Evolutionary conservation across 768 basidiomycete genomes (phyloP).

Genomic region (Amanita jacksonii): DNA sequence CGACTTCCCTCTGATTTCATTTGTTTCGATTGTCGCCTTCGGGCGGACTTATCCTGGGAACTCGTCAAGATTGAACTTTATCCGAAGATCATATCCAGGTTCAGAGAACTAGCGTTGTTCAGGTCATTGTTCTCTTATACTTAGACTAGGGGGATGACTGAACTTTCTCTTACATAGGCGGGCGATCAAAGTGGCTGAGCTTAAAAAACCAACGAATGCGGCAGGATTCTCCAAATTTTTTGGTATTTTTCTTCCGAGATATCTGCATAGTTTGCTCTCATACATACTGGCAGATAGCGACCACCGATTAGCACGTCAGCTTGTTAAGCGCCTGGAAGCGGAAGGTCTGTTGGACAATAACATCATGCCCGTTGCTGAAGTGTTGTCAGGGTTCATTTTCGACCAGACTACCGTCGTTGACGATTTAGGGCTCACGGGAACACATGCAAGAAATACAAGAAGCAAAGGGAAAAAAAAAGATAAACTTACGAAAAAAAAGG

Average conservation of each 20-base stretch:
- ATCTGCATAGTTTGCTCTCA: neutral
- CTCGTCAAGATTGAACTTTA: conserved; percentile 53
- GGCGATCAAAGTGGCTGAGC: conserved; percentile 62
- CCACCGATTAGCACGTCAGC: conserved; percentile 43
- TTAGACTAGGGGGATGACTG: neutral
- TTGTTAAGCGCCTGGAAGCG: conserved; percentile 59
- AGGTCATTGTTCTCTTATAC: conserved; percentile 31
- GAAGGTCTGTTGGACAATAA: conserved; percentile 38
- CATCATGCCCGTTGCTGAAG: neutral
- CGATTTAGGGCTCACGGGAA: conserved; percentile 37
- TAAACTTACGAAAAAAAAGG: conserved; percentile 36
- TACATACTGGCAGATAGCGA: conserved; percentile 33
- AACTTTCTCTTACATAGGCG: conserved; percentile 28
- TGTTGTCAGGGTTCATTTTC: conserved; percentile 47
- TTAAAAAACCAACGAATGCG: conserved; percentile 29
- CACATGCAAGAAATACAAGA: conserved; percentile 28
- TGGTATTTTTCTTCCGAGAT: conserved; percentile 29
- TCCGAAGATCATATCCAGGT: conserved; percentile 50
- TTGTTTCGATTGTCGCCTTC: conserved; percentile 73
- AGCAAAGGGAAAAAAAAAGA: conserved; percentile 28
- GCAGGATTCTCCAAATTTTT: conserved; percentile 50
- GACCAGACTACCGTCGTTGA: conserved; percentile 39
- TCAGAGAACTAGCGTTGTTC: conserved; percentile 61
- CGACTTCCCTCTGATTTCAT: conserved; percentile 52
- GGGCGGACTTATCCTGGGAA: conserved; percentile 58